These are phyloP conservation scores for Hypoxylon lenormandii DNA, from an alignment of 495 filamentous ascomycete species.

Conservation along the genomic window DNA sequence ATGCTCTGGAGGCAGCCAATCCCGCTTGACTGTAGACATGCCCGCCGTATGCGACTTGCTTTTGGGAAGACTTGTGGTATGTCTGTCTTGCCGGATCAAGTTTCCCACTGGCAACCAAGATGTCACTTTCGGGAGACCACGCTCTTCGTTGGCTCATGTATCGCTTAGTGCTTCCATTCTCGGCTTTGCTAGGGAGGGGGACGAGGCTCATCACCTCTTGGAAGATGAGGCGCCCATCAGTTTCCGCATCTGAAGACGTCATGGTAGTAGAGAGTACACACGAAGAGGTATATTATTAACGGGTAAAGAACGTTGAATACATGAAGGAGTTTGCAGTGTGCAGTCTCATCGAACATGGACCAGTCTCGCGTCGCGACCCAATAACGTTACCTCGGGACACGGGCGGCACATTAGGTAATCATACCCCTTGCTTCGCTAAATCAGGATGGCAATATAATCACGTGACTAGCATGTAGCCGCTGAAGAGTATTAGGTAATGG, in stretches of 20 bases:
- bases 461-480: too few species aligned
- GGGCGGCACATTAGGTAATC: too few species aligned
- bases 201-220: constrained; percentile 56
- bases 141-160: constrained; percentile 56
- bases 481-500: too few species aligned
- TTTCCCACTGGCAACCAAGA: constrained; percentile 15
- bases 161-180: constrained; percentile 39
- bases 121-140: constrained; percentile 51
- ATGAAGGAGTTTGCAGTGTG: too few species aligned
- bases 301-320: too few species aligned
- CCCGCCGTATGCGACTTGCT: constrained; percentile 66
- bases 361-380: too few species aligned
- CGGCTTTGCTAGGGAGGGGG: constrained; percentile 46
- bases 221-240: constrained; percentile 48
- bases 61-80: background rate
- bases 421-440: too few species aligned
- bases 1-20: constrained; percentile 69
- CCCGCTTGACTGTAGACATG: constrained; percentile 76
- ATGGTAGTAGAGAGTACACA: background rate
- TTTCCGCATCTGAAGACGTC: background rate
- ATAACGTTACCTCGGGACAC: background rate
- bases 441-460: too few species aligned
- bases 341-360: too few species aligned
- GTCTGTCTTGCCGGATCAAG: background rate
- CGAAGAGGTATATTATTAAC: background rate